Evolutionary conservation across 495 filamentous ascomycete genomes (phyloP).

Genomic region (Lepraria neglecta): DNA sequence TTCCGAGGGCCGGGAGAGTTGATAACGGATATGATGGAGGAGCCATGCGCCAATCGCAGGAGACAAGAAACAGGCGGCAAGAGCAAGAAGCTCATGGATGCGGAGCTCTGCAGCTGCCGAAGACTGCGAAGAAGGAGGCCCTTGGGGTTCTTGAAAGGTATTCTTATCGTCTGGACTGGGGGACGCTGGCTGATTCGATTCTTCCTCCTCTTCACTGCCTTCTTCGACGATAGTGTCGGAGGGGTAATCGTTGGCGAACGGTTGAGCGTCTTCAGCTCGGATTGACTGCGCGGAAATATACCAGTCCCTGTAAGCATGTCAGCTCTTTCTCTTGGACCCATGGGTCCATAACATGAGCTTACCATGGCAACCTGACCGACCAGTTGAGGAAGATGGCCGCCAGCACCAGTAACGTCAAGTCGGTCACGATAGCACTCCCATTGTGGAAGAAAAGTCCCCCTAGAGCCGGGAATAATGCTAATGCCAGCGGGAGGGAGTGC

Average conservation of each 20-base stretch:
- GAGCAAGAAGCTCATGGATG: constrained; percentile 63
- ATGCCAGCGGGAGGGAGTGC: constrained; percentile 69
- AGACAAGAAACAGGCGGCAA: constrained; percentile 71
- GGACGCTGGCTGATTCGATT: constrained; percentile 24
- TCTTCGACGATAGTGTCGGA: constrained; percentile 45
- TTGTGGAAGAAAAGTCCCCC: constrained; percentile 80
- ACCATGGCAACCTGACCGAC: constrained; percentile 89
- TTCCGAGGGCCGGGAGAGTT: constrained; percentile 76
- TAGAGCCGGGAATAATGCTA: constrained; percentile 78
- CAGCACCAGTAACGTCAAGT: constrained; percentile 70
- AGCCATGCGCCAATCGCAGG: constrained; percentile 73
- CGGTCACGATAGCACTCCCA: constrained; percentile 74
- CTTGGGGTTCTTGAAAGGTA: constrained; percentile 20
- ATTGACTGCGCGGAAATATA: constrained; percentile 73
- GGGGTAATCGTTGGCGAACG: constrained; percentile 10
- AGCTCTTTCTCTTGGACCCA: background rate
- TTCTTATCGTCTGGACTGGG: constrained; percentile 8
- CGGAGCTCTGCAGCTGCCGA: constrained; percentile 60
- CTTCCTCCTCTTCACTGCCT: constrained; percentile 42
- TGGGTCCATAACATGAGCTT: constrained; percentile 19
- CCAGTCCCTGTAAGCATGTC: constrained; percentile 64
- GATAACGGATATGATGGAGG: constrained; percentile 64
- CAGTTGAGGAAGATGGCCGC: constrained; percentile 87
- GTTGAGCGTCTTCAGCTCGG: constrained; percentile 39
- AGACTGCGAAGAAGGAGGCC: background rate